Evolutionary conservation across 2,329 filamentous ascomycete genomes (phyloP), one percentile per base, ranked within the genome.

Genomic region (Neofusicoccum sp.): DNA sequence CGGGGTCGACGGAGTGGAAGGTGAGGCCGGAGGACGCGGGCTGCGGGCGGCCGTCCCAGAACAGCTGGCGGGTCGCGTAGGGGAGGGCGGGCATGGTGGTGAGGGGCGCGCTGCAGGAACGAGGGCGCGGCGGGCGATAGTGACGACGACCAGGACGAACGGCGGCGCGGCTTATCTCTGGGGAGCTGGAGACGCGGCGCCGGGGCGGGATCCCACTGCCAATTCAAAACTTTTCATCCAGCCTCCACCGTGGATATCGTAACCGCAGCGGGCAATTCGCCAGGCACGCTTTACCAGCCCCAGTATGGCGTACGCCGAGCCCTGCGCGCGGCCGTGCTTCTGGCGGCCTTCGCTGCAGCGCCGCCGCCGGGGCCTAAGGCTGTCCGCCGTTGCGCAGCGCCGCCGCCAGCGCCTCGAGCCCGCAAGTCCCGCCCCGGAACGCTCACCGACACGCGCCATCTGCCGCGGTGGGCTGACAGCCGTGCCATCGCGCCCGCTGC

Each of bases 1-100:
- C 86, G 40, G 91, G 91, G 71, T 95, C 83, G 71, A 93, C 80
- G 31, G 88, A 85, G 64, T 86, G 79, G 77, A 95, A 93, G 48
- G 86, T 86, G 62, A 81, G 80, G 43, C 81, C 77, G 8, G 85
- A 84, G 38, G 79, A 81, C 51, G 85, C 82, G 28, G 81, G 76
- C 69, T 91, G 89, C 45, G 82, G 76, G 71, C 84, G 82, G 73
- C 91, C 91, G 65, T 86, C 84, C 79, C 91, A 91, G 77, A 89
- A 95, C 65, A 91, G 86, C 71, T 89, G 84, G 65, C 85, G 83
- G 44, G 78, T 71, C 48, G 80, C 68, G 66, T 83, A 81, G 71
- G 78, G 67, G 68, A 72, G 73, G 64, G 51, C 62, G 60, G 62
- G 56, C 49, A 54, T 58, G 30, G 20, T 61, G 44, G 41, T 48